Base-by-base conservation (phyloP, 2,329 filamentous ascomycete genomes). In the Fonsecaea monophora region DNA sequence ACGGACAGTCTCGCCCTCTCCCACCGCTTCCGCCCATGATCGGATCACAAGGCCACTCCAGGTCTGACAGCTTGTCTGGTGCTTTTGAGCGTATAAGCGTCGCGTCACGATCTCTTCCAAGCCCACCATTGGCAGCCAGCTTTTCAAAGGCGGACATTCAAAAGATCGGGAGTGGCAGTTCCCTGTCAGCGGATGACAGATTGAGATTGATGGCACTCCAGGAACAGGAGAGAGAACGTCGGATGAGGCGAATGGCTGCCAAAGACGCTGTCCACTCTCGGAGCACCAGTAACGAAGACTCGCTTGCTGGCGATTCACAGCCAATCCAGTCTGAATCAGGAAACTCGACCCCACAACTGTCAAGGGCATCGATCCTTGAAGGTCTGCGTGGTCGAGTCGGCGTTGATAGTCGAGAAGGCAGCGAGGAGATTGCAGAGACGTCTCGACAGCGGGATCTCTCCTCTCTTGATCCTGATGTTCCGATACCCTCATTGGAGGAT, bases 341-440 rank as follows among this genome's bases (percentile, higher is more conserved):
- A 62, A 96, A 98, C 75, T 50, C 68, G 12, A 67, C 62, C n/a
- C 65, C 68, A 30, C 70, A 68, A 42, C 58, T 73, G 15, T 97
- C 94, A 8, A 88, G 94, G 42, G 95, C 98, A 77, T 97, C 94
- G 0, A 98, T 98, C 72, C 83, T 98, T 73, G 89, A 92, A 61
- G 92, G 94, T 69, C 90, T 97, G 35, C 66, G 68, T n/a, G 60
- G 61, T 21, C 37, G 63, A 4, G 63, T 92, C 95, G 76, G 78
- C 77, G 40, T 63, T 72, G 91, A 90, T 79, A 92, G 77, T 77
- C 81, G 70, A 56, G 69, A 69, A 6, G 70, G 65, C 66, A 72
- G 71, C 78, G 68, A 82, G 85, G 55, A 85, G 83, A 72, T 54
- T 32, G 4, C 37, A 9, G 67, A 64, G 9, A 32, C 18, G n/a